Conservation (phyloP, 1,284 basidiomycete genomes). For the Mrakiaceae sp. region DNA sequence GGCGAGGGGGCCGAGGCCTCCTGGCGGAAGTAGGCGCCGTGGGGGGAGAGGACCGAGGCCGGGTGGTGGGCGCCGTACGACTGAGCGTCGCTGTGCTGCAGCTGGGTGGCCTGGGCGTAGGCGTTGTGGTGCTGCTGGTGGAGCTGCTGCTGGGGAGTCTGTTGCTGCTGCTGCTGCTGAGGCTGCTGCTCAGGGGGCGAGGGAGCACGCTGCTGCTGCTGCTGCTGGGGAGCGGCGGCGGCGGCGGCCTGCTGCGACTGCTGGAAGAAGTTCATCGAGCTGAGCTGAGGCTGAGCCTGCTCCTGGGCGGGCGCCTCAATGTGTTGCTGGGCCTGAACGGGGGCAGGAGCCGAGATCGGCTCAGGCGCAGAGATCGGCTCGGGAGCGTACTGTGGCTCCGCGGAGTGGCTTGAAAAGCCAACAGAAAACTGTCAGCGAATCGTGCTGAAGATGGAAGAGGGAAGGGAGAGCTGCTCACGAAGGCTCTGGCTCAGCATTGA, state of each 20-base stretch:
- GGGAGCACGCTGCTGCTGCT: conserved; percentile 6
- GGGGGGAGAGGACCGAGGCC: conserved; percentile 1
- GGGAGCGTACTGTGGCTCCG: conserved; percentile 25
- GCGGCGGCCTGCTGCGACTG: conserved; percentile 26
- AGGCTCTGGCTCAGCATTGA: conserved; percentile 21
- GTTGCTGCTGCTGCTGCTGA: conserved; percentile 20
- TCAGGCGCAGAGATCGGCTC: conserved; percentile 12
- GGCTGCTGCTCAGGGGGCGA: conserved; percentile 7
- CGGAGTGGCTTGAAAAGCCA: conserved; percentile 15
- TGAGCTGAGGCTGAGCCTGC: conserved; percentile 12
- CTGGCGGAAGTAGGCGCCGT: conserved; percentile 14
- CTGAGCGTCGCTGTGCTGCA: neutral
- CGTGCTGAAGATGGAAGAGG: neutral
- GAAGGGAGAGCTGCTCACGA: conserved; percentile 19
- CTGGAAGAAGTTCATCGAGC: conserved; percentile 14
- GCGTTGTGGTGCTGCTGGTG: conserved; percentile 18
- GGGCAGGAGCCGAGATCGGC: conserved; percentile 8
- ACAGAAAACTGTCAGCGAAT: neutral
- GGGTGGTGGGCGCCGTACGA: neutral
- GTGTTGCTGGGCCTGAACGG: conserved; percentile 25
- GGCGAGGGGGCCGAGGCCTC: conserved; percentile 13
- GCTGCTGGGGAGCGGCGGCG: conserved; percentile 21
- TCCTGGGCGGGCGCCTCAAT: conserved; percentile 22
- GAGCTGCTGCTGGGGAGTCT: conserved; percentile 19
- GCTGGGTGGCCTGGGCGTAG: neutral